Evolutionary conservation across 2,329 filamentous ascomycete genomes (phyloP).

Genomic region (Fusarium xyrophilum): DNA sequence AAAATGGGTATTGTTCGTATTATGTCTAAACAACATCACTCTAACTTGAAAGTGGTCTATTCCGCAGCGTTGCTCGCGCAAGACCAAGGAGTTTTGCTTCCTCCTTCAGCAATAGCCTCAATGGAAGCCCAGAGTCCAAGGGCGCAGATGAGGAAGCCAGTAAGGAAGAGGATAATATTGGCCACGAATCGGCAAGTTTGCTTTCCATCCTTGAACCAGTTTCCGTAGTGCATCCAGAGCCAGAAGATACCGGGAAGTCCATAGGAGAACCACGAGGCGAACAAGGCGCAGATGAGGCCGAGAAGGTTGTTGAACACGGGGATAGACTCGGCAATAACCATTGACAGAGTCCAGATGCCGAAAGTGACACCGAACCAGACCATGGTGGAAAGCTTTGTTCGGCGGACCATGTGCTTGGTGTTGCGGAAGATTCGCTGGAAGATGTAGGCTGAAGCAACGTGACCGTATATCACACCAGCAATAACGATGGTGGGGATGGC

Average conservation of each 20-base stretch:
- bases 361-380: slow-evolving; percentile 66
- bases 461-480: slow-evolving; percentile 73
- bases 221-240: slow-evolving; percentile 55
- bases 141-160: slow-evolving; percentile 48
- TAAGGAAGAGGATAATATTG: slow-evolving; percentile 45
- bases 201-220: slow-evolving; percentile 47
- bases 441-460: slow-evolving; percentile 70
- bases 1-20: slow-evolving; percentile 9
- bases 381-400: slow-evolving; percentile 57
- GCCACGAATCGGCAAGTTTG: slow-evolving; percentile 44
- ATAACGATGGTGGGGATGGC: slow-evolving; percentile 71
- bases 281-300: slow-evolving; percentile 67
- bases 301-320: slow-evolving; percentile 73
- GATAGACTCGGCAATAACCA: slow-evolving; percentile 72
- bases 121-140: slow-evolving; percentile 51
- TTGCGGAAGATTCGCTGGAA: slow-evolving; percentile 69
- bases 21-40: neutral
- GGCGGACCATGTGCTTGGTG: slow-evolving; percentile 61
- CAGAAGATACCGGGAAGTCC: slow-evolving; percentile 57
- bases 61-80: slow-evolving; percentile 43
- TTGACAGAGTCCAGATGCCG: slow-evolving; percentile 65
- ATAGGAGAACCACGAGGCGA: slow-evolving; percentile 72
- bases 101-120: slow-evolving; percentile 45
- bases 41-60: fast-evolving
- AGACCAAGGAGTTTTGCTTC: slow-evolving; percentile 46